Evolutionary conservation across 192 early-diverging fungal species (phyloP), one percentile per base, ranked within the genome.

Genomic region (Chytriomyces sp.): DNA sequence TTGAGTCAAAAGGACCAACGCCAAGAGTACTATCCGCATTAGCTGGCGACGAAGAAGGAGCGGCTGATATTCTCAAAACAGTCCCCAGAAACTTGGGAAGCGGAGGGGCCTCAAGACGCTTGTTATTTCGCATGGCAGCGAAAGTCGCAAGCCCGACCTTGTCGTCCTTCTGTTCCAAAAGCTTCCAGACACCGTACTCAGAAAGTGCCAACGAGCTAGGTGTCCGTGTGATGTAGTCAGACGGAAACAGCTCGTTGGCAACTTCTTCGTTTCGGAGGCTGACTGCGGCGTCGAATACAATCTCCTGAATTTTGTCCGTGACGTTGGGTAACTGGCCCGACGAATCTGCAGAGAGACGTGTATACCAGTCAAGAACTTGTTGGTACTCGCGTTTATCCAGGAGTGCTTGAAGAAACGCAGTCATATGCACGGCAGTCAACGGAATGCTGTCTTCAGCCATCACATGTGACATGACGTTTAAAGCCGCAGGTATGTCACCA

Each of bases 331-430:
- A 68, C 34, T 38, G 65, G 6, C 52, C 49, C 2, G 52, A 32
- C 34, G 17, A 34, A 34, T 68, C 65, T 5, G 65, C 30, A 6
- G 19, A n/a, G 3, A 68, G 38, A 8, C 65, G 65, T 8, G n/a
- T 56, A 34, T 56, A 68, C 65, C 65, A 68, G 7, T 68, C 65
- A 52, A 68, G 19, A 10, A 68, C 49, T 33, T 33, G 52, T 10
- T 19, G 12, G 52, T 68, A 39, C 25, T 56, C 6, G 5, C 28
- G 10, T 3, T 68, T 56, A 25, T 17, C 41, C 12, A 37, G 28
- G 14, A 68, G 52, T n/a, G 52, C 28, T n/a, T 30, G 2, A 6
- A 68, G 14, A 39, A 68, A 68, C 1, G 44, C 33, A 19, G 52
- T 22, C 52, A 68, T 36, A 30, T 68, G 65, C 12, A 7, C 22